Evolutionary conservation across 805 yeast genomes (phyloP).

Genomic region (Metschnikowia gruessii): DNA sequence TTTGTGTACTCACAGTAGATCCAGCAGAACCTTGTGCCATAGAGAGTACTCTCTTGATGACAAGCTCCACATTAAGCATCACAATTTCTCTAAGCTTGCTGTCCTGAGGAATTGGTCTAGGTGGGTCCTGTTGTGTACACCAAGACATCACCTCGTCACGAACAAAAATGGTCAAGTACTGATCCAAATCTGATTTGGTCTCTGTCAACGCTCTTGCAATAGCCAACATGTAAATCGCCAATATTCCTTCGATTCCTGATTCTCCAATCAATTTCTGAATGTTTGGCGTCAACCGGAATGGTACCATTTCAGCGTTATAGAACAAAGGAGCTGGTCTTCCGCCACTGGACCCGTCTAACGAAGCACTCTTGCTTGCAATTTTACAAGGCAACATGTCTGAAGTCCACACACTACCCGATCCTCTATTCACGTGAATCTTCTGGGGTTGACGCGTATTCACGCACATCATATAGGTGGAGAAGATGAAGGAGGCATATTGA

Average conservation of each 20-base stretch:
- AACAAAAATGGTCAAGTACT: slow-evolving; percentile 87
- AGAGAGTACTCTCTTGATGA: slow-evolving; percentile 73
- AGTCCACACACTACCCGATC: slow-evolving; percentile 88
- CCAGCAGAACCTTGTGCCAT: slow-evolving; percentile 58
- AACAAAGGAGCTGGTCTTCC: slow-evolving; percentile 75
- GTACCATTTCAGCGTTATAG: slow-evolving; percentile 88
- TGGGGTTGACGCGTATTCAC: slow-evolving; percentile 91
- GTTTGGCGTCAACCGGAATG: slow-evolving; percentile 95
- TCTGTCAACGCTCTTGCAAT: slow-evolving; percentile 87
- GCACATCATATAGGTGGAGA: slow-evolving; percentile 92
- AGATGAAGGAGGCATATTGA: slow-evolving; percentile 89
- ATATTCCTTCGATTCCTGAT: slow-evolving; percentile 87
- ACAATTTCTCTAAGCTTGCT: slow-evolving; percentile 85
- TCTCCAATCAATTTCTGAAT: slow-evolving; percentile 92
- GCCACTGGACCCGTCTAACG: slow-evolving; percentile 45
- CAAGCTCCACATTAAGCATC: slow-evolving; percentile 79
- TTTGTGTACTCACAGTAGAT: slow-evolving; percentile 81
- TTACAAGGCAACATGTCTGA: slow-evolving; percentile 94
- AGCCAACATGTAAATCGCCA: slow-evolving; percentile 77
- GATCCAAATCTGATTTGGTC: slow-evolving; percentile 89
- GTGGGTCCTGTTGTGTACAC: slow-evolving; percentile 81
- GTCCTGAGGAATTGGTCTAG: slow-evolving; percentile 74
- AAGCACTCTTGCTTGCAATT: slow-evolving; percentile 53
- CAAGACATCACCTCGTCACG: slow-evolving; percentile 94
- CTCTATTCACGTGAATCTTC: slow-evolving; percentile 78